These are phyloP conservation scores for Scutellaria minor DNA, from an alignment of 257 asterid genomes.

Conservation along the genomic window DNA sequence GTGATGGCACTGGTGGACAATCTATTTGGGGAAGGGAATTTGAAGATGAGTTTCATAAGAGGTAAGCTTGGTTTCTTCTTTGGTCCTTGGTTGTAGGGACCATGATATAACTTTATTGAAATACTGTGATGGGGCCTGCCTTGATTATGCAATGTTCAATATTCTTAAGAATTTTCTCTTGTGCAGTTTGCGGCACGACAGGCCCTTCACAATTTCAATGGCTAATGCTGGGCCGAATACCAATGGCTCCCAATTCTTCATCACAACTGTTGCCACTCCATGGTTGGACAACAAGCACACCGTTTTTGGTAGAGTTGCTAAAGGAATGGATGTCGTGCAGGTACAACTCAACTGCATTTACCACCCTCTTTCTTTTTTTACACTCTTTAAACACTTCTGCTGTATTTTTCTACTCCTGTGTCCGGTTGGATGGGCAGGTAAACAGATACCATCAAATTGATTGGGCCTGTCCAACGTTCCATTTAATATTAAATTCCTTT, in stretches of 20 bases:
- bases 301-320: conserved; percentile 91
- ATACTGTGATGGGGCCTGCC: neutral
- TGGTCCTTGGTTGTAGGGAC: neutral
- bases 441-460: conserved; percentile 9
- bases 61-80: conserved; percentile 49
- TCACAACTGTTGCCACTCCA: conserved; percentile 97
- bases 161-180: conserved; percentile 33
- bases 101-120: neutral
- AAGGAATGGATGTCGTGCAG: conserved; percentile 99
- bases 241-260: conserved; percentile 94
- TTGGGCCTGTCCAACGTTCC: neutral
- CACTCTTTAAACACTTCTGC: conserved; percentile 2
- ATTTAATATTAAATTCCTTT: neutral
- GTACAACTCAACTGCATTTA: conserved; percentile 43
- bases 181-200: conserved; percentile 92
- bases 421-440: neutral
- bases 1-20: conserved; percentile 99
- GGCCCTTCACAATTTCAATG: conserved; percentile 97
- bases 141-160: neutral
- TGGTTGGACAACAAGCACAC: conserved; percentile 99
- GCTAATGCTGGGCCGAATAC: conserved; percentile 99
- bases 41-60: conserved; percentile 97
- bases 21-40: conserved; percentile 99
- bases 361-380: neutral
- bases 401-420: neutral